These are phyloP conservation scores for Neoboletus subvelutipes DNA, from an alignment of 768 basidiomycete species.

Conservation along the genomic window DNA sequence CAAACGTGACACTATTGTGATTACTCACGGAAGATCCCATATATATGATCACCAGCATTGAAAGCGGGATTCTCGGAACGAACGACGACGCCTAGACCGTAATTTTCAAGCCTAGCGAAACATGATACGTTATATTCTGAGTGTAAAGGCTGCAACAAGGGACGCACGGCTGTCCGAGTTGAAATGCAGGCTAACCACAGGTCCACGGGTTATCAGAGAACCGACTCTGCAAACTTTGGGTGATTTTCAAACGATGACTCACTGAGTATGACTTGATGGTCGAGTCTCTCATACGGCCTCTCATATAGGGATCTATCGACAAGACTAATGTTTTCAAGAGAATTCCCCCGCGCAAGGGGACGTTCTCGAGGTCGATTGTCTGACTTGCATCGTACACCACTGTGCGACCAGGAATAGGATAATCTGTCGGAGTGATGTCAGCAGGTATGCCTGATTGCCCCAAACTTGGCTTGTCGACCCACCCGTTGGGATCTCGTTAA, in stretches of 20 bases:
- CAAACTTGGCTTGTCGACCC: neutral
- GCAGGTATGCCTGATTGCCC: neutral
- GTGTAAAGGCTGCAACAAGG: neutral
- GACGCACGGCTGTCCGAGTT: constrained; percentile 19
- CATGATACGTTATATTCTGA: neutral
- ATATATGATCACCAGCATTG: constrained; percentile 4
- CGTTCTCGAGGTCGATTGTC: constrained; percentile 50
- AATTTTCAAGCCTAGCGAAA: constrained; percentile 24
- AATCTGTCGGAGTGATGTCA: constrained; percentile 24
- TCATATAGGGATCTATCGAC: constrained; percentile 48
- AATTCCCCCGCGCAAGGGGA: constrained; percentile 44
- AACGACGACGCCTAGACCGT: constrained; percentile 38
- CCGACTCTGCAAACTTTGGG: neutral
- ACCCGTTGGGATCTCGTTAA: constrained; percentile 36
- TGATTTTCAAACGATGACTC: neutral
- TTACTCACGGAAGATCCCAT: constrained; percentile 32
- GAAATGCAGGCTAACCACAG: constrained; percentile 2
- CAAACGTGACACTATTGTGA: constrained; percentile 36
- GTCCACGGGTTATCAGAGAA: neutral
- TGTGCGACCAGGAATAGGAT: constrained; percentile 44
- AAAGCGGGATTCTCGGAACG: constrained; percentile 13
- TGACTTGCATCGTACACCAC: constrained; percentile 45
- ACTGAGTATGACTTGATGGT: constrained; percentile 12
- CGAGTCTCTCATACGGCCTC: constrained; percentile 39
- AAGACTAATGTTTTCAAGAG: constrained; percentile 50